Evolutionary conservation across 768 basidiomycete species (phyloP).

Genomic region (Lentinula sp.): DNA sequence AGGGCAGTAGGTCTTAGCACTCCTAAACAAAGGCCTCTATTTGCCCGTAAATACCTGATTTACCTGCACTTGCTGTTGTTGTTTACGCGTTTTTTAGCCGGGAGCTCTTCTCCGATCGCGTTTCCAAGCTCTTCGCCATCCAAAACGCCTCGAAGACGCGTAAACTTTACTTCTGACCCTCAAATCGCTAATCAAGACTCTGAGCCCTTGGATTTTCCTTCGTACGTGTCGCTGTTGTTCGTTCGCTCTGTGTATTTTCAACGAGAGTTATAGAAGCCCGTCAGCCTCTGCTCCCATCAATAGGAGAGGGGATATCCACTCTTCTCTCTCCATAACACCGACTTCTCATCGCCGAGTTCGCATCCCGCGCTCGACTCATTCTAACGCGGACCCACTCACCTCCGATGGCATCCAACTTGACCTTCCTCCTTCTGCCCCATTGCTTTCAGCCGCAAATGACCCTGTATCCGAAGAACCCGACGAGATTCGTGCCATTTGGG

Average conservation of each 20-base stretch:
- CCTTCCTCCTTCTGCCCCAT: slow-evolving; percentile 47
- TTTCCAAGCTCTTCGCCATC: slow-evolving; percentile 60
- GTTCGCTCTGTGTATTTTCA: neutral
- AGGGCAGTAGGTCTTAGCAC: slow-evolving; percentile 52
- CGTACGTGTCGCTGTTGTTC: slow-evolving; percentile 34
- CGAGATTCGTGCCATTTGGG: slow-evolving; percentile 93
- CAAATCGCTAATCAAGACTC: slow-evolving; percentile 36
- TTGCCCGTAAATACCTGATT: slow-evolving; percentile 35
- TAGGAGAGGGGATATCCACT: slow-evolving; percentile 87
- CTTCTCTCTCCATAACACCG: slow-evolving; percentile 60
- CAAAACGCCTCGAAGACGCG: slow-evolving; percentile 38
- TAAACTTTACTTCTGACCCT: slow-evolving; percentile 25
- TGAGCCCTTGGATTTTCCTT: slow-evolving; percentile 67
- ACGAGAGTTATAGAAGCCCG: slow-evolving; percentile 38
- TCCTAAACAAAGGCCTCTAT: slow-evolving; percentile 49
- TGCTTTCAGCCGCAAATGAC: slow-evolving; percentile 54
- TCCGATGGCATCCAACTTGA: slow-evolving; percentile 57
- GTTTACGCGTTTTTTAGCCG: slow-evolving; percentile 26
- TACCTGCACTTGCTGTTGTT: neutral
- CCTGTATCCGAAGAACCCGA: slow-evolving; percentile 66
- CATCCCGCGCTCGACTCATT: slow-evolving; percentile 25
- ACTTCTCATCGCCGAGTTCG: slow-evolving; percentile 31
- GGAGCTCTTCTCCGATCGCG: slow-evolving; percentile 58
- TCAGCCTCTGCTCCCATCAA: slow-evolving; percentile 43
- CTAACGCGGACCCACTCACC: slow-evolving; percentile 36